Evolutionary conservation across 768 basidiomycete genomes (phyloP), one percentile per base, ranked within the genome.

Genomic region (Psilocybe azurescens): DNA sequence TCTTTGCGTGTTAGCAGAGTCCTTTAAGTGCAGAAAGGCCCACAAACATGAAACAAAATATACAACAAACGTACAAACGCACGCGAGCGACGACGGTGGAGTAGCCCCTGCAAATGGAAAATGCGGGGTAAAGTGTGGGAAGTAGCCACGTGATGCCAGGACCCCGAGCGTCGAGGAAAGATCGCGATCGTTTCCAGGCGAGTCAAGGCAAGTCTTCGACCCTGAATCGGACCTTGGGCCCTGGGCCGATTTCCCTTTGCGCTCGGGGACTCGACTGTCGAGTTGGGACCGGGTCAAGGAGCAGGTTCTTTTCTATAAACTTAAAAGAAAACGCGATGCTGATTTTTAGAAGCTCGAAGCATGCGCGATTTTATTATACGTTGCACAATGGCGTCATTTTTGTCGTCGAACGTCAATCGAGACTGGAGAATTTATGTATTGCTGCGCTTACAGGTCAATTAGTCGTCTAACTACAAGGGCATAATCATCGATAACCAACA

Each of bases 51-150:
- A 46, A 56, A 44, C 6, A 47, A 47, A 57, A 49, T 50, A 52
- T 50, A 24, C 30, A 38, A 52, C 29, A 47, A 57, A 49, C 55
- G 46, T 50, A 24, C 30, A 38, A 52, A 32, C 28, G 44, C 46
- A 36, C 29, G 56, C 61, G 50, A 49, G 36, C 49, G 53, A 49
- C 18, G 36, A 36, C 29, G 20, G 49, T 38, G 52, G 33, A 28
- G 54, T 44, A 13, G 41, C 41, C 41, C 41, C 41, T 39, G 24
- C 9, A 29, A 29, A 39, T 16, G 44, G 46, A 20, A 39, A 59
- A 53, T 67, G 63, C 46, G 67, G 65, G 64, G 65, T 63, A 66
- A 56, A 62, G 46, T 64, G 60, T 60, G 62, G 65, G 67, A 61
- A 62, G 30, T 29, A 36, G 1, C 57, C 58, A 68, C 67, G 63